Evolutionary conservation across 2,329 filamentous ascomycete species (phyloP).

Genomic region (Neofusicoccum parvum): DNA sequence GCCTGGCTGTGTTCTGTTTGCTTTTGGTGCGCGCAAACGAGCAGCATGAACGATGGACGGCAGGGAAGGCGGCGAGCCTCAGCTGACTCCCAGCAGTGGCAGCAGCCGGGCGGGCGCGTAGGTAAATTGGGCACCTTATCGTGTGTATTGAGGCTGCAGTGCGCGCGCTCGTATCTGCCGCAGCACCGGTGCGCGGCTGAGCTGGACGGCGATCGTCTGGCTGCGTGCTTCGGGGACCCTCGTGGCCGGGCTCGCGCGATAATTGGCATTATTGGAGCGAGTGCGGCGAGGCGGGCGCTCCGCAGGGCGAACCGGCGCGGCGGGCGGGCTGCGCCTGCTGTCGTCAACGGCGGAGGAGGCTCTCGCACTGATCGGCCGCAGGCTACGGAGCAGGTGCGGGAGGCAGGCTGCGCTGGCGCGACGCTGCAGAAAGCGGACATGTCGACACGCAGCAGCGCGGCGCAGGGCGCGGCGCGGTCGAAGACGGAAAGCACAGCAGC

Average conservation of each 20-base stretch:
- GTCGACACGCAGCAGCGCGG: background rate
- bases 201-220: background rate
- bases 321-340: background rate
- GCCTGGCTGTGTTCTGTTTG: background rate
- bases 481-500: background rate
- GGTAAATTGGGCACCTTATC: background rate
- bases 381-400: too few species aligned
- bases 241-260: background rate
- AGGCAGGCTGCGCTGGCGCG: too few species aligned
- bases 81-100: background rate
- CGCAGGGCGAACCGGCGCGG: background rate
- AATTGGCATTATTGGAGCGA: background rate
- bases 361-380: background rate
- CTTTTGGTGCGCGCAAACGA: background rate
- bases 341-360: background rate
- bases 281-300: background rate
- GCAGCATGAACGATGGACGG: background rate
- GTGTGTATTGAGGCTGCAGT: too few species aligned
- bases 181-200: background rate
- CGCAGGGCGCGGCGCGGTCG: background rate
- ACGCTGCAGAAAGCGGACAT: background rate
- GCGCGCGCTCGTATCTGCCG: conserved; percentile 3
- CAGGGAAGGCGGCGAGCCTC: background rate
- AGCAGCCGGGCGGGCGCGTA: background rate
- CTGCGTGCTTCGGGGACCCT: too few species aligned